Evolutionary conservation across 768 basidiomycete species (phyloP).

Genomic region (Leccinum uliginosum): DNA sequence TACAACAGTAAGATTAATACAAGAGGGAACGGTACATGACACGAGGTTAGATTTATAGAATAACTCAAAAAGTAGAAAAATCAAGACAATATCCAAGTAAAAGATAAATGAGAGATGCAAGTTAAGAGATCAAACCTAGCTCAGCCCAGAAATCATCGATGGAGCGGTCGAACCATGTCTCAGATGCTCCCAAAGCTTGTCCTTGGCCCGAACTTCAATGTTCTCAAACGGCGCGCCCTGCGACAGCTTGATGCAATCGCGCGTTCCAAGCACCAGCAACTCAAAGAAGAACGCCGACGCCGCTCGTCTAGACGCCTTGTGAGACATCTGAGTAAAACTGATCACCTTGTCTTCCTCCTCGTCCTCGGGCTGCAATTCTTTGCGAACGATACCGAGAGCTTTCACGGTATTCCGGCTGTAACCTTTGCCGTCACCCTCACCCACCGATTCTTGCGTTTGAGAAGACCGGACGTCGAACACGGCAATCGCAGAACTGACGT

Average conservation of each 20-base stretch:
- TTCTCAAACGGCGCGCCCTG: slow-evolving; percentile 79
- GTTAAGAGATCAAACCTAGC: slow-evolving; percentile 9
- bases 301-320: slow-evolving; percentile 86
- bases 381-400: slow-evolving; percentile 71
- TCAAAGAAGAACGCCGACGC: slow-evolving; percentile 98
- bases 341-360: slow-evolving; percentile 55
- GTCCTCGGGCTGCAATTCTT: slow-evolving; percentile 58
- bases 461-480: slow-evolving; percentile 68
- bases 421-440: slow-evolving; percentile 58
- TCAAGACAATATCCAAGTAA: slow-evolving; percentile 16
- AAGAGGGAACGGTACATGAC: background rate
- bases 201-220: slow-evolving; percentile 78
- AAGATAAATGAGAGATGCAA: background rate
- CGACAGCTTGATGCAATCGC: slow-evolving; percentile 80
- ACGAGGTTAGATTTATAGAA: background rate
- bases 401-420: slow-evolving; percentile 89
- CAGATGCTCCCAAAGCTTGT: slow-evolving; percentile 80
- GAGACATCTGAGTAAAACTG: slow-evolving; percentile 74
- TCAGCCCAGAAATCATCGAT: slow-evolving; percentile 45
- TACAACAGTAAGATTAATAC: background rate
- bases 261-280: slow-evolving; percentile 87
- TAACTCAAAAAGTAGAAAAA: background rate
- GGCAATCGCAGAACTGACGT: slow-evolving; percentile 73
- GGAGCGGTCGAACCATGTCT: slow-evolving; percentile 39
- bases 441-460: slow-evolving; percentile 42